Evolutionary conservation across 192 early-diverging fungal genomes (phyloP).

Genomic region (Radiomyces spectabilis): DNA sequence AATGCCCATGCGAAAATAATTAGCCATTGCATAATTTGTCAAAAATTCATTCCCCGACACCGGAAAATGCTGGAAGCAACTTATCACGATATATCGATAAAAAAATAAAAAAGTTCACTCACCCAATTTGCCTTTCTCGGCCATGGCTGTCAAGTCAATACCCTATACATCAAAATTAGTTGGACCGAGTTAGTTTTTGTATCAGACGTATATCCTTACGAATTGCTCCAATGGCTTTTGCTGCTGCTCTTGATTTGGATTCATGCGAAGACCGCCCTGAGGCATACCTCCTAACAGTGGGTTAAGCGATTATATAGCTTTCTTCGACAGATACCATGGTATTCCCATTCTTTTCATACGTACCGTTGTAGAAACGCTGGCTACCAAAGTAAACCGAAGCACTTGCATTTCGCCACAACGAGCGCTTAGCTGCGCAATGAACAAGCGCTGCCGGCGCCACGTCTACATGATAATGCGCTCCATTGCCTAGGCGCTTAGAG

Average conservation of each 20-base stretch:
- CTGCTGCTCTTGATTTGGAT: slow-evolving; percentile 18
- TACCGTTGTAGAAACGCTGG: neutral
- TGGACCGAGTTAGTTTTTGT: neutral
- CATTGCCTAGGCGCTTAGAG: no score
- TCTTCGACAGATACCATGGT: neutral
- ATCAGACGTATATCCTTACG: slow-evolving; percentile 6
- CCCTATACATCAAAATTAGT: slow-evolving; percentile 32
- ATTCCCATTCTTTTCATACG: neutral
- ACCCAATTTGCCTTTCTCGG: slow-evolving; percentile 64
- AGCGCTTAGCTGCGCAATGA: no score
- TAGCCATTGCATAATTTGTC: neutral
- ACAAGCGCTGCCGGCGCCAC: no score
- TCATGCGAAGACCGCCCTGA: slow-evolving; percentile 7
- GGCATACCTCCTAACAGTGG: neutral
- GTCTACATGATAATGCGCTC: no score
- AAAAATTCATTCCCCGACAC: neutral
- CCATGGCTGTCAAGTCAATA: slow-evolving; percentile 67
- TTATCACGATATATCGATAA: neutral
- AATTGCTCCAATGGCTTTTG: slow-evolving; percentile 31
- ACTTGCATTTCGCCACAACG: no score
- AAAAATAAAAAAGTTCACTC: neutral
- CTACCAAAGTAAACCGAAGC: no score
- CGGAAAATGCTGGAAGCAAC: neutral
- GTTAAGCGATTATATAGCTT: neutral
- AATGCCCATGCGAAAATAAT: neutral